Evolutionary conservation across 2,329 filamentous ascomycete genomes (phyloP), one percentile per base, ranked within the genome.

Genomic region (Hortaea werneckii): DNA sequence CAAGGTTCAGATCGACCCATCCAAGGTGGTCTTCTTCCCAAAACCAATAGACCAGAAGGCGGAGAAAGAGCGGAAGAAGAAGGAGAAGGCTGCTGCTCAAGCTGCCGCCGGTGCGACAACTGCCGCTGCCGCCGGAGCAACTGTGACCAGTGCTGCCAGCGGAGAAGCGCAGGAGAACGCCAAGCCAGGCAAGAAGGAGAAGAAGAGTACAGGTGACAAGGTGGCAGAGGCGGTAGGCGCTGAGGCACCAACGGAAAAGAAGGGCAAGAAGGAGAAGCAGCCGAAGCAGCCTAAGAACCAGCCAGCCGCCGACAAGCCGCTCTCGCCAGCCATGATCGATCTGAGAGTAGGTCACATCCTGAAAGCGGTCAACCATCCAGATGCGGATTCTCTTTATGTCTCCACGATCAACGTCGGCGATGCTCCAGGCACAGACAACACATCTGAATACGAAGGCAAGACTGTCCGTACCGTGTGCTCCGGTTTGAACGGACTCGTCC

Each of bases 281-380:
- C 83, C 85, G 45, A 92, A 90, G 72, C 79, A 78, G 53, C 81
- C 68, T 49, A 74, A 75, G 58, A 64, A 82, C 10, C 72, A 79
- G 3, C 46, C 64, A 10, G 69, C 86, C 5, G 76, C 79, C 42
- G 77, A 87, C 42, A 83, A 87, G 9, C 84, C 87, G 1, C 80
- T 87, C 5, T 86, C 87, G 1, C 92, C 92, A 2, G 75, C 78
- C 48, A 78, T 95, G 50, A 95, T 98, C 64, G 92, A 98, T 66
- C 82, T 98, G 43, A 83, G 92, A 53, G 90, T 98, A 50, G 92
- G 92, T 50, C 92, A 96, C 73, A 95, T 98, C 58, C 82, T 98
- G 62, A 94, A 95, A 71, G 89, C 89, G 43, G 78, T 92, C 69
- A 85, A 88, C 67, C 92, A 98, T 73, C 92, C 92, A 44, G 94